These are phyloP conservation scores for Blastocystis sp. DNA, from an alignment of 352 stramenopile genomes.

Conservation along the genomic window DNA sequence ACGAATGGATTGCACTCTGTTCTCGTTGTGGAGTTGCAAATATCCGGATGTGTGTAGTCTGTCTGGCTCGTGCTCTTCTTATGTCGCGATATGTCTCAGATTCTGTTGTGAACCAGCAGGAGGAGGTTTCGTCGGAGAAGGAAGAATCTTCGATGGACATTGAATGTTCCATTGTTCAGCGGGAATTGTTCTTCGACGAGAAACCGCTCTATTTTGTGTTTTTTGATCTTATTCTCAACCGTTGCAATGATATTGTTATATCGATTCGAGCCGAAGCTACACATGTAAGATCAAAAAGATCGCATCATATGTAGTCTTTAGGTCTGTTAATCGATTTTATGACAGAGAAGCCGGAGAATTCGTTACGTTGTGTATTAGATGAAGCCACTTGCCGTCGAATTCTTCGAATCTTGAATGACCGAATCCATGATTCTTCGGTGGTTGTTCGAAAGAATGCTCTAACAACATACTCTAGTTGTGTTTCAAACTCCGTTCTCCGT, in stretches of 20 bases:
- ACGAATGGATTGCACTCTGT: neutral
- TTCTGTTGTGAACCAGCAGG: neutral
- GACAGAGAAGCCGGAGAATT: neutral
- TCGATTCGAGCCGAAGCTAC: conserved; percentile 30
- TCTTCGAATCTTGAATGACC: neutral
- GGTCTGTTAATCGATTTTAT: neutral
- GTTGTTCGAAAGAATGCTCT: conserved; percentile 19
- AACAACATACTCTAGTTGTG: neutral
- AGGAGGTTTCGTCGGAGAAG: neutral
- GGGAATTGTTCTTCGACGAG: conserved; percentile 40
- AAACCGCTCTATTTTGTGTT: conserved; percentile 32
- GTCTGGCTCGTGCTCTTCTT: neutral
- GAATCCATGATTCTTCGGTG: conserved; percentile 10
- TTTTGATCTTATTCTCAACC: neutral
- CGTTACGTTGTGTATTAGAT: neutral
- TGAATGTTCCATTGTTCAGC: neutral
- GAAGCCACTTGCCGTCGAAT: neutral
- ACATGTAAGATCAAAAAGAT: neutral
- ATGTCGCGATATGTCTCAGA: conserved; percentile 13
- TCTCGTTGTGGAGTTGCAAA: conserved; percentile 28
- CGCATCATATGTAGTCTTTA: neutral
- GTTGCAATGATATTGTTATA: conserved; percentile 49
- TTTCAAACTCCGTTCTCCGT: neutral
- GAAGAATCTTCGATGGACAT: neutral
- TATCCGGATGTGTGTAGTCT: conserved; percentile 44